Conservation (phyloP, 1,284 basidiomycete species). For the Trametes sp. region DNA sequence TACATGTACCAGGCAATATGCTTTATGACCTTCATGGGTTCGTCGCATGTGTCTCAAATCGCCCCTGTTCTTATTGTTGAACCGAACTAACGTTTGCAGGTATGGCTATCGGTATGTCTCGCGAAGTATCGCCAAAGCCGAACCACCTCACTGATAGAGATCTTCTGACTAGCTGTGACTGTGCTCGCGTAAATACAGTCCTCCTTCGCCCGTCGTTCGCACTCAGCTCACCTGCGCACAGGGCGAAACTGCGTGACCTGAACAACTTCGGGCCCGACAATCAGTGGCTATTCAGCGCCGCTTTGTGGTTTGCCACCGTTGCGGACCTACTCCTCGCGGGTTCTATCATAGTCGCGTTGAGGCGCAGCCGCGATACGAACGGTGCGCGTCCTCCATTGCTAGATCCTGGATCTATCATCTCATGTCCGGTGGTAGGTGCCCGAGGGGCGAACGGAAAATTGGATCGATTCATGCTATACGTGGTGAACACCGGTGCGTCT, state of each 20-base stretch:
- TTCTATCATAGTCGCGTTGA: slow-evolving; percentile 1
- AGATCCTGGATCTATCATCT: no score
- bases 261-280: not conserved
- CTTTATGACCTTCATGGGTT: not conserved
- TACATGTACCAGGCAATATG: not conserved
- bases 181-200: not conserved
- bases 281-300: not conserved
- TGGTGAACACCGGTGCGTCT: slow-evolving; percentile 5
- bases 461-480: slow-evolving; percentile 3
- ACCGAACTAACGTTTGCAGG: no score
- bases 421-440: not conserved
- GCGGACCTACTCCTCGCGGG: slow-evolving; percentile 4
- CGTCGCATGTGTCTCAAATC: no score
- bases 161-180: not conserved
- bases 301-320: not conserved
- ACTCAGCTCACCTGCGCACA: not conserved
- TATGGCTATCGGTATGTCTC: not conserved
- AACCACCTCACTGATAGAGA: not conserved
- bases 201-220: no score
- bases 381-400: not conserved
- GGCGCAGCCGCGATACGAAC: not conserved
- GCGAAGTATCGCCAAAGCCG: no score
- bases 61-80: no score
- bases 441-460: not conserved
- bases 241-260: not conserved